Evolutionary conservation across 495 filamentous ascomycete species (phyloP), one percentile per base, ranked within the genome.

Genomic region (Penicillium canariense): DNA sequence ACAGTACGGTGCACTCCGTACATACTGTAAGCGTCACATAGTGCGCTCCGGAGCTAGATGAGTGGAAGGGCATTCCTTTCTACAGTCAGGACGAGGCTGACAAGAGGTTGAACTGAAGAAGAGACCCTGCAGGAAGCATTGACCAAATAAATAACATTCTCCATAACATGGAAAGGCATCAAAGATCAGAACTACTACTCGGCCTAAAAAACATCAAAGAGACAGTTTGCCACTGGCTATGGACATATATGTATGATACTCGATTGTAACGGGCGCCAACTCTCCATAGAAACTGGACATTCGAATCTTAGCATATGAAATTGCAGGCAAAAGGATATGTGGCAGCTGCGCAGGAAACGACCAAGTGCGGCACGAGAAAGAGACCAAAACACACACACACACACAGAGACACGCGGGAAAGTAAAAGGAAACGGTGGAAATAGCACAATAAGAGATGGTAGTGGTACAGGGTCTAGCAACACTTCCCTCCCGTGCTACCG

Each of bases 401-500:
- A 23, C 25, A 45, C 25, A 18, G 22, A 59, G 23, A 32, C 30
- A 43, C 23, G 30, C 50, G 22, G 43, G 23, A 48, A 59, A 58
- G 42, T 36, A 39, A 49, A 48, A 52, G 42, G 28, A 26, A 42
- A 42, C n/a, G 6, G 31, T 23, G 39, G 22, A 20, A 51, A 49
- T 14, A n/a, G 43, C 23, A 48, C 45, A 48, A 56, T 18, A 39
- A 31, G 50, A 32, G 23, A 60, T 35, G 25, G 58, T 65, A 32
- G 50, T 59, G 56, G 52, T 62, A 62, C 55, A 67, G 36, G 22
- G 17, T 67, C 75, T 85, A 97, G 70, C 93, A 97, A 77, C 93
- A 97, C 76, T 96, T 96, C 58, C 87, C 84, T 27, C 86, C 81
- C 52, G 82, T 68, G 18, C 78, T 80, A 34, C 75, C 83, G 49